Conservation (phyloP, 345 rosid species). For the Salix dunnii region DNA sequence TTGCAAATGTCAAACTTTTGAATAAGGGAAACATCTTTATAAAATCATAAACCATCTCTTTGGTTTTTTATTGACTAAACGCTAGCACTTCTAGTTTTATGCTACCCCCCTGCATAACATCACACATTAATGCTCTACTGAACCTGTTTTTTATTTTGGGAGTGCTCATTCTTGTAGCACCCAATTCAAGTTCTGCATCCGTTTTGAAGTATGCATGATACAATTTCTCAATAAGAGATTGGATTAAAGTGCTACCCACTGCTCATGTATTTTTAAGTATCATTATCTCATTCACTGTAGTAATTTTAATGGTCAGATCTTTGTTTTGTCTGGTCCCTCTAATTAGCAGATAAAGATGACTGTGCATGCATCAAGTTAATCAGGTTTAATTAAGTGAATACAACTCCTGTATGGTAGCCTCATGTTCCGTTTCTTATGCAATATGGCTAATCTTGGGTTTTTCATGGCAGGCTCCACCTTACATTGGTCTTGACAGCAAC, state of each 20-base stretch:
- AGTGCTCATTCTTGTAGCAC: neutral
- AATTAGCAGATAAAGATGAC: neutral
- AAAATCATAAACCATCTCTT: neutral
- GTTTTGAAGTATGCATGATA: neutral
- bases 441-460: neutral
- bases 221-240: neutral
- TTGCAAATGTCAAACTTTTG: too few species aligned
- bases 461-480: slow-evolving; percentile 62
- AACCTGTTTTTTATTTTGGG: neutral
- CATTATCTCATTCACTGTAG: neutral
- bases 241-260: neutral
- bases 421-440: neutral
- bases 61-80: neutral
- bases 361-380: neutral
- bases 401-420: neutral
- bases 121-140: neutral
- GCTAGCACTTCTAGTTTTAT: neutral
- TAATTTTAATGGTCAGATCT: neutral
- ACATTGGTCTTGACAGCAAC: slow-evolving; percentile 92
- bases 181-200: neutral
- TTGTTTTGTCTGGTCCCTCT: neutral
- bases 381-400: neutral
- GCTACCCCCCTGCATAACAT: neutral
- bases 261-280: neutral
- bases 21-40: neutral